These are phyloP conservation scores for Apiotrichum veenhuisii DNA, from an alignment of 1,284 basidiomycete genomes.

Conservation along the genomic window DNA sequence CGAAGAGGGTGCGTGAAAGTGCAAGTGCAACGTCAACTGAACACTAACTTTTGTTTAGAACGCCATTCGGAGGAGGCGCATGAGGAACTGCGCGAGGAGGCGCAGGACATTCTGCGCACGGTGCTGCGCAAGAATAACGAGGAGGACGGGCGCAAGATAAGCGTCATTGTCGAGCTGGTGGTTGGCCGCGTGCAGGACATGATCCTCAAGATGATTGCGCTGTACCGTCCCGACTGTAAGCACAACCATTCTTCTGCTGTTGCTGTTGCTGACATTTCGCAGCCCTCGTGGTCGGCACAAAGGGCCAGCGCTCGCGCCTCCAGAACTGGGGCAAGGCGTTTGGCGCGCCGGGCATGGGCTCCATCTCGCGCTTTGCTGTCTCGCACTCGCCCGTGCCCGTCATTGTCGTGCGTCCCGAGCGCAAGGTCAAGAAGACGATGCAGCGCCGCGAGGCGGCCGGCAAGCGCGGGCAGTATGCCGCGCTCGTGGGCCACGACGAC, in stretches of 20 bases:
- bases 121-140: constrained; percentile 80
- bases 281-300: constrained; percentile 83
- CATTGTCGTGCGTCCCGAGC: constrained; percentile 80
- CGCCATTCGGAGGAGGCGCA: constrained; percentile 57
- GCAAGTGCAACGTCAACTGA: constrained; percentile 24
- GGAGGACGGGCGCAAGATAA: constrained; percentile 78
- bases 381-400: constrained; percentile 87
- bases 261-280: constrained; percentile 2
- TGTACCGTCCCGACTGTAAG: constrained; percentile 84
- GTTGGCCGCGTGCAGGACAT: constrained; percentile 84
- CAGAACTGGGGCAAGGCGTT: constrained; percentile 60
- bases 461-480: constrained; percentile 68
- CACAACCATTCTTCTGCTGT: background rate
- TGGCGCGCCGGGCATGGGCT: constrained; percentile 55
- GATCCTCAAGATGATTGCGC: constrained; percentile 84
- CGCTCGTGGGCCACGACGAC: constrained; percentile 43
- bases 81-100: constrained; percentile 80
- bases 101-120: constrained; percentile 71
- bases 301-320: constrained; percentile 64
- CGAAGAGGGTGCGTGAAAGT: constrained; percentile 68
- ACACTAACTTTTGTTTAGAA: constrained; percentile 52
- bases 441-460: constrained; percentile 79
- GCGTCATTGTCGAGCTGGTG: constrained; percentile 89
- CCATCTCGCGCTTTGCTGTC: constrained; percentile 65
- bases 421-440: constrained; percentile 75